Percentiles rank a stretch among this genome's conserved stretches.
phyloP scores from a whole-genome alignment of 2,329 filamentous ascomycete genomes.

The Phoma sp. region DNA sequence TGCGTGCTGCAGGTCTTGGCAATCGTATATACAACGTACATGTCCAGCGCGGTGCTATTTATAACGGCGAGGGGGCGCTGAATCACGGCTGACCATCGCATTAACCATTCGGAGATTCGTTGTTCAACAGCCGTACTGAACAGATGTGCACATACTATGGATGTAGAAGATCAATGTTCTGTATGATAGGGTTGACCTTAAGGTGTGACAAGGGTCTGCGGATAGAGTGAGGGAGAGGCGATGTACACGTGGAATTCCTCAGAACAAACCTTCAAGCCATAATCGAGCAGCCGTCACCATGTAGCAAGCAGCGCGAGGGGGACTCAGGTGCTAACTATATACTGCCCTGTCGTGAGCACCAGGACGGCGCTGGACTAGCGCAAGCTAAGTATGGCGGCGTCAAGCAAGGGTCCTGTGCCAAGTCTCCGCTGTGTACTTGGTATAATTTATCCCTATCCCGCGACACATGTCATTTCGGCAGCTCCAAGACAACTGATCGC shows the following conservation, averaged over 20 bases:
- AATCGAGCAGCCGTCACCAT: neutral
- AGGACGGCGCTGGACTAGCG: neutral
- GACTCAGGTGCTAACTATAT: neutral
- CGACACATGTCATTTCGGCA: slow-evolving; percentile 15
- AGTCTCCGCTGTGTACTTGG: slow-evolving; percentile 2
- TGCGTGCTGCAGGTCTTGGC: slow-evolving; percentile 8
- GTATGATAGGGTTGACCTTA: neutral
- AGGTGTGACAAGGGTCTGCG: neutral
- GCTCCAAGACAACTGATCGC: slow-evolving; percentile 3
- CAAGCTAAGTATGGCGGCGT: neutral
- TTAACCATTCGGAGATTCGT: too few species aligned
- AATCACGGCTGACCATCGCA: too few species aligned
- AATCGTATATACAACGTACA: too few species aligned
- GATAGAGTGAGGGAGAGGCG: neutral
- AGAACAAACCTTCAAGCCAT: neutral
- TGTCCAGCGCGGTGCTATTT: too few species aligned
- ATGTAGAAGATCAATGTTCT: neutral
- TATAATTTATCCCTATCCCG: slow-evolving; percentile 14
- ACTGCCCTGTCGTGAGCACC: slow-evolving; percentile 10
- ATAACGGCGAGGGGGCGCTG: too few species aligned
- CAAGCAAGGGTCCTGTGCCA: slow-evolving; percentile 15
- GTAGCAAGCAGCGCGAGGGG: too few species aligned
- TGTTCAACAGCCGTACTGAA: neutral
- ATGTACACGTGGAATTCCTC: neutral
- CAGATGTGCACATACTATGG: neutral